Conservation (phyloP, 768 basidiomycete species). For the Asterophora parasitica region DNA sequence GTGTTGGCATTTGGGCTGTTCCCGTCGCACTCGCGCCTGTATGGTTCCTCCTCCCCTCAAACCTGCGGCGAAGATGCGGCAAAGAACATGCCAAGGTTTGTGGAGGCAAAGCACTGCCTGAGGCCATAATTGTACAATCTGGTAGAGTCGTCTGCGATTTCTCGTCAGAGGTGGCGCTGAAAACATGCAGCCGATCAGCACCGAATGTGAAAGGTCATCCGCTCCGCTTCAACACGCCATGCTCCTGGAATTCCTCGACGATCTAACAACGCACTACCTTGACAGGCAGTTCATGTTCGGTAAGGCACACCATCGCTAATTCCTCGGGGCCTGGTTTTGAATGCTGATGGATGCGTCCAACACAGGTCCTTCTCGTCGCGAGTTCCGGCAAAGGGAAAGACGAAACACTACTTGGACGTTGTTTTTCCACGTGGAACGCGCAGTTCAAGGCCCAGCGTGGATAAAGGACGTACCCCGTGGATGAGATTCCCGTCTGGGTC, state of each 20-base stretch:
- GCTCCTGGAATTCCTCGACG: conserved; percentile 60
- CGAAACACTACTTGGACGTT: conserved; percentile 63
- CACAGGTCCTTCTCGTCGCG: conserved; percentile 55
- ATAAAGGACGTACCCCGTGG: conserved; percentile 52
- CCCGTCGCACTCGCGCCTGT: conserved; percentile 70
- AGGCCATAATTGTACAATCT: conserved; percentile 70
- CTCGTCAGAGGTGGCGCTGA: conserved; percentile 3
- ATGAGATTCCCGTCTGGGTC: conserved; percentile 66
- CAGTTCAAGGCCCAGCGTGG: conserved; percentile 58
- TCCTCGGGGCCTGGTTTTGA: background rate
- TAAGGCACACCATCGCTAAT: conserved; percentile 8
- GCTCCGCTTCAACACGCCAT: conserved; percentile 55
- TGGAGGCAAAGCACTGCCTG: conserved; percentile 61
- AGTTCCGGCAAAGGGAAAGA: conserved; percentile 50
- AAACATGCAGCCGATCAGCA: conserved; percentile 40
- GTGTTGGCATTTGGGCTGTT: conserved; percentile 73
- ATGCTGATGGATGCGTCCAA: conserved; percentile 3
- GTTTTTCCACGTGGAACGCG: conserved; percentile 49
- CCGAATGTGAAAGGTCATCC: conserved; percentile 51
- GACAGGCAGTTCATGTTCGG: conserved; percentile 56
- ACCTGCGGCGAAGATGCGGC: conserved; percentile 69
- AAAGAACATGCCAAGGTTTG: conserved; percentile 53
- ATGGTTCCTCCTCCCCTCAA: conserved; percentile 69
- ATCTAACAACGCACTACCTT: conserved; percentile 54
- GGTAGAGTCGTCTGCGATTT: conserved; percentile 25